Evolutionary conservation across 306 rosid species (phyloP), one percentile per base, ranked within the genome.

Genomic region (Cucurbita moschata): DNA sequence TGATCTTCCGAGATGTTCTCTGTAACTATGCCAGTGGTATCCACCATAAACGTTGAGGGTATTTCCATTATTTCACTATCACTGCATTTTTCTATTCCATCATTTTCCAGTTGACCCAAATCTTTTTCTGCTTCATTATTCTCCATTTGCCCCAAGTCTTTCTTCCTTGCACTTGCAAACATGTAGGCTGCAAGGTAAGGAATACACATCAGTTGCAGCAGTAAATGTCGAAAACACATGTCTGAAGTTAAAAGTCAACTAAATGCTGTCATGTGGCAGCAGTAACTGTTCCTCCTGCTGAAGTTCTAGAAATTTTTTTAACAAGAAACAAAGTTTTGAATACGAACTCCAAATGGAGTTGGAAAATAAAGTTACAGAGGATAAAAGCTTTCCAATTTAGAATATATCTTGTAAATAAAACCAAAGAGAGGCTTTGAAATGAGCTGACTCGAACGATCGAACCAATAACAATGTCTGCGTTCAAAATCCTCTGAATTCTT

Each of bases 181-280:
- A 92, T 80, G 82, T 75, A 92, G 74, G 92, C 96, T 92, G 88
- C 76, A 78, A 75, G 61, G 70, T 63, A 30, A 67, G 47, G 54
- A 77, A 75, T 53, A 79, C 35, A 79, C 63, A 63, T 61, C 59
- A 70, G 69, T 79, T 77, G 71, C 46, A 3, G 69, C n/a, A 30
- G 35, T 30, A 30, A 30, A 30, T 50, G 70, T 79, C 78, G 73
- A 59, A 23, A 80, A 47, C 63, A 75, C 51, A 18, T n/a, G 70
- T 54, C 14, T 75, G 42, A 58, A 11, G 9, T 43, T 19, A 19
- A 37, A 0, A 5, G 43, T 13, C 5, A 39, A 4, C 5, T n/a
- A 62, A 62, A 62, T 21, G 46, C 40, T 18, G 18, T 11, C 40
- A 23, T 5, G 72, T 66, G 52, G 12, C 10, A 12, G 21, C 6